A percentile compares a stretch with the other conserved stretches of the same genome.
Conservation (phyloP, 495 filamentous ascomycete genomes). For the Penicillium taxi region DNA sequence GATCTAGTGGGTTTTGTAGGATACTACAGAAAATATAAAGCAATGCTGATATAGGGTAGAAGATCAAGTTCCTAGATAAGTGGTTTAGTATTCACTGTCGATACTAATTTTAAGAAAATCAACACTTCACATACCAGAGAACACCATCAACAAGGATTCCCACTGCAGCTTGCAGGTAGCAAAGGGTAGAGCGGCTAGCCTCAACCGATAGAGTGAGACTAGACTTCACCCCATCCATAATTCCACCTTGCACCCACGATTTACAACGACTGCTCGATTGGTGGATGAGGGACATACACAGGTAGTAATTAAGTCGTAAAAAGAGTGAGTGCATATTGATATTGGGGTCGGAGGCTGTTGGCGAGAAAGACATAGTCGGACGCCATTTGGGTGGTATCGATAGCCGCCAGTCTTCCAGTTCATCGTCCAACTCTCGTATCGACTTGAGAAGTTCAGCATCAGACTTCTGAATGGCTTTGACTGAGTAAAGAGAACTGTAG, state of each 20-base stretch:
- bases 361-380: slow-evolving; percentile 36
- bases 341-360: slow-evolving; percentile 28
- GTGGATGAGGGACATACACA: slow-evolving; percentile 46
- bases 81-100: background rate
- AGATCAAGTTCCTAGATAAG: slow-evolving; percentile 33
- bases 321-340: slow-evolving; percentile 38
- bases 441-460: slow-evolving; percentile 46
- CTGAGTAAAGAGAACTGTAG: slow-evolving; percentile 41
- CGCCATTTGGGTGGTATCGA: slow-evolving; percentile 37
- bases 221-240: slow-evolving; percentile 40
- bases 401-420: slow-evolving; percentile 43
- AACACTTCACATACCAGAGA: slow-evolving; percentile 33
- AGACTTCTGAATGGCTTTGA: slow-evolving; percentile 37
- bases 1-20: slow-evolving; percentile 38
- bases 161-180: slow-evolving; percentile 36
- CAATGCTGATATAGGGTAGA: slow-evolving; percentile 47
- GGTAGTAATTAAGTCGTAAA: slow-evolving; percentile 43
- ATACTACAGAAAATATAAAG: slow-evolving; percentile 45
- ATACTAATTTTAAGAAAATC: background rate
- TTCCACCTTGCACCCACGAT: slow-evolving; percentile 29
- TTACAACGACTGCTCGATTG: slow-evolving; percentile 42
- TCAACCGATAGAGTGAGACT: slow-evolving; percentile 45
- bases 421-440: slow-evolving; percentile 46
- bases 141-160: slow-evolving; percentile 36
- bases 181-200: slow-evolving; percentile 43